Conservation (phyloP, 148 eudicot genomes). For the Chenopodium suecicum region DNA sequence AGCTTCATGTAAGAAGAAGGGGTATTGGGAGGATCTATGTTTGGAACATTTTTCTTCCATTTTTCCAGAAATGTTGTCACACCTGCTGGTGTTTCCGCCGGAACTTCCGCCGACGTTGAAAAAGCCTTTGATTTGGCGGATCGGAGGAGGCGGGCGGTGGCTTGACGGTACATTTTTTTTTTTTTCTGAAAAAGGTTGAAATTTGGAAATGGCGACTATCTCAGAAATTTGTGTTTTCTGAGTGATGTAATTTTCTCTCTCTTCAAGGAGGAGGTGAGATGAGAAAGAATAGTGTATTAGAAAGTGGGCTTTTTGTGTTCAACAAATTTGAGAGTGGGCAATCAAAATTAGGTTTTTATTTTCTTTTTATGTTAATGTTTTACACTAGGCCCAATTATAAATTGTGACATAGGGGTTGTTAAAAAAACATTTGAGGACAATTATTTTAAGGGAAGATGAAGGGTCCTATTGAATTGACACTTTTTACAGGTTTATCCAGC, state of each 20-base stretch:
- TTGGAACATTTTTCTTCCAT: slow-evolving; percentile 40
- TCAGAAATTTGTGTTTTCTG: not conserved
- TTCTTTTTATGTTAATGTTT: too few relatives aligned
- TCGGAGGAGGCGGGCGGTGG: slow-evolving; percentile 10
- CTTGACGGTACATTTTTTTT: slow-evolving; percentile 27
- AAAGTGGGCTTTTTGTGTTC: not conserved
- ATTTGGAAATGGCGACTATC: not conserved
- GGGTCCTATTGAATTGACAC: too few relatives aligned
- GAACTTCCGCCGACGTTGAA: slow-evolving; percentile 20
- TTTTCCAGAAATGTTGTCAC: slow-evolving; percentile 24
- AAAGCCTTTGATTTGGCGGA: slow-evolving; percentile 14
- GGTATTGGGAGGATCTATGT: slow-evolving; percentile 36
- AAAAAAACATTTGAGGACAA: too few relatives aligned
- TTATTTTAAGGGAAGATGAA: too few relatives aligned
- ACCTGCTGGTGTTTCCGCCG: slow-evolving; percentile 7
- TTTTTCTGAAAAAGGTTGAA: not conserved
- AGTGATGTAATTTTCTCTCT: not conserved
- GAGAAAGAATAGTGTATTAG: not conserved
- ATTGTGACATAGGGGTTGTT: too few relatives aligned
- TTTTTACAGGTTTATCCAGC: too few relatives aligned
- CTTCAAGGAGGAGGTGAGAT: not conserved
- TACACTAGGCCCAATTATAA: too few relatives aligned
- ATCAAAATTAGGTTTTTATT: too few relatives aligned
- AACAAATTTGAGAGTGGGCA: too few relatives aligned
- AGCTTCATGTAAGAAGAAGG: slow-evolving; percentile 42